Evolutionary conservation across 2,329 filamentous ascomycete species (phyloP).

Genomic region (Ploettnerulaceae sp.): DNA sequence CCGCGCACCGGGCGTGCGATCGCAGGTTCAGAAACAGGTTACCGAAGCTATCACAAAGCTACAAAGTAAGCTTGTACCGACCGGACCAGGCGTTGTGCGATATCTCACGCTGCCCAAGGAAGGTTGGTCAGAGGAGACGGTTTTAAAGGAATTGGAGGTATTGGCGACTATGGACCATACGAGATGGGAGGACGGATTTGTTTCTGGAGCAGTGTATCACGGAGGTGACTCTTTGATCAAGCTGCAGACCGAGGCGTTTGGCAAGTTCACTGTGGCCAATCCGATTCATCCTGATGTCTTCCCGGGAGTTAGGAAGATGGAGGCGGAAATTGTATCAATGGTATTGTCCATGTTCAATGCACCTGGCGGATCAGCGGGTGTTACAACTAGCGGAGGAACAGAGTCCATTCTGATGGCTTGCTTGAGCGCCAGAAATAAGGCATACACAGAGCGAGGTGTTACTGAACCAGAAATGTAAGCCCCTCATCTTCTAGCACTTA

Average conservation of each 20-base stretch:
- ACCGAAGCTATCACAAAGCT: conserved; percentile 74
- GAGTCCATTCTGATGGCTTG: conserved; percentile 97
- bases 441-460: conserved; percentile 75
- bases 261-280: conserved; percentile 90
- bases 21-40: conserved; percentile 80
- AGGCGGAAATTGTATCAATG: conserved; percentile 97
- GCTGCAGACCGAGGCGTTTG: conserved; percentile 88
- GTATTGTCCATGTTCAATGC: conserved; percentile 85
- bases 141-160: conserved; percentile 73
- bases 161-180: conserved; percentile 88
- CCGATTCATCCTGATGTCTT: conserved; percentile 98
- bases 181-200: conserved; percentile 91
- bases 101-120: conserved; percentile 76
- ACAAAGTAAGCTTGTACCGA: conserved; percentile 76
- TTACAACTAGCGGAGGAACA: conserved; percentile 87
- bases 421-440: conserved; percentile 84
- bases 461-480: conserved; percentile 89
- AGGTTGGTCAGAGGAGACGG: conserved; percentile 74
- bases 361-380: conserved; percentile 77
- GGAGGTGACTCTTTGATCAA: conserved; percentile 77
- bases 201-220: conserved; percentile 94
- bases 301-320: conserved; percentile 97
- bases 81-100: conserved; percentile 63
- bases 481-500: conserved; percentile 7
- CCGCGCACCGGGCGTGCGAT: conserved; percentile 77